Conservation (phyloP, 768 basidiomycete genomes). For the Antrodiella citrinella region DNA sequence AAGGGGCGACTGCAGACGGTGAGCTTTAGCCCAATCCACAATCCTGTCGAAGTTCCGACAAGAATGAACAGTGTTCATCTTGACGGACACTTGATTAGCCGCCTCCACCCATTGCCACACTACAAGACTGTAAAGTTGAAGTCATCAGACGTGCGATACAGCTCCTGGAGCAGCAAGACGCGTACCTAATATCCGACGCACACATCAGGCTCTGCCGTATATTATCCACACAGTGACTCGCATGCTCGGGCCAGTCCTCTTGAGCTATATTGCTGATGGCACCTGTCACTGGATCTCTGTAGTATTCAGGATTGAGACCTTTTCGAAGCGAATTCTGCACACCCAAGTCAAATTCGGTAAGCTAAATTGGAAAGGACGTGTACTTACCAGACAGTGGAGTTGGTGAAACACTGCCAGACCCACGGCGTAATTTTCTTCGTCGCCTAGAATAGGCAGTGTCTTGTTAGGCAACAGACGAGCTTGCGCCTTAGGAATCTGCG, state of each 20-base stretch:
- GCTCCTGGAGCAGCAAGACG: neutral
- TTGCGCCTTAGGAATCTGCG: constrained; percentile 2
- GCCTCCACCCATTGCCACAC: constrained; percentile 4
- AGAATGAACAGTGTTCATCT: neutral
- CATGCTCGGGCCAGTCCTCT: constrained; percentile 1
- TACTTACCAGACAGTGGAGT: constrained; percentile 4
- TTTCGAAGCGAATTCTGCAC: constrained; percentile 4
- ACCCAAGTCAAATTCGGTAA: neutral
- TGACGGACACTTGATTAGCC: neutral
- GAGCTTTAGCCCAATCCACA: constrained; percentile 6
- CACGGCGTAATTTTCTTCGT: neutral
- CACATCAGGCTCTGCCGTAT: constrained; percentile 5
- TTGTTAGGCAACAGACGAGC: constrained; percentile 2
- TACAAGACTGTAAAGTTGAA: neutral
- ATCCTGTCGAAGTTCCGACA: constrained; percentile 5
- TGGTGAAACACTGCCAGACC: constrained; percentile 3
- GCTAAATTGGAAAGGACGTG: too few species aligned
- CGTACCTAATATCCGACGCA: constrained; percentile 5
- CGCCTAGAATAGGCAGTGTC: neutral
- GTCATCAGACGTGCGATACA: neutral
- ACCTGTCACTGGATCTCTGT: constrained; percentile 4
- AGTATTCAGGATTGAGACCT: constrained; percentile 3
- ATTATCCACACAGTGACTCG: constrained; percentile 4
- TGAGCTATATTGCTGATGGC: neutral
- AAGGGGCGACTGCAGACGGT: neutral